phyloP scores from a whole-genome alignment of 805 yeast species.

The Yarrowia sp. region DNA sequence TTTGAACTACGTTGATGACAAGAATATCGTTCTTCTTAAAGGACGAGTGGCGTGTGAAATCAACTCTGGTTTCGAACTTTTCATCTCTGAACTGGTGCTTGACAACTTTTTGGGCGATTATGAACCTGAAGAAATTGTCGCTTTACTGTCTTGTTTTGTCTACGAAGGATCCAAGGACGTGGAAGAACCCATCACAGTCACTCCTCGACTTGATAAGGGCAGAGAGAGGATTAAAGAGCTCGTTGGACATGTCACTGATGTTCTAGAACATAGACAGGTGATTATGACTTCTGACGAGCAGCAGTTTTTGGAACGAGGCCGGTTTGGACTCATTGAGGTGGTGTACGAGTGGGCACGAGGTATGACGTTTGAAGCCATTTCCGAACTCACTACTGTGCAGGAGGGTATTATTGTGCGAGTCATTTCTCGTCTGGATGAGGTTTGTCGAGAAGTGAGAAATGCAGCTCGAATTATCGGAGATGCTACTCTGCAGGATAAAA shows the following conservation, averaged over 20 bases:
- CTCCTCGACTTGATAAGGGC: slow-evolving; percentile 73
- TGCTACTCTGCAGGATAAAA: slow-evolving; percentile 80
- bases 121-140: slow-evolving; percentile 96
- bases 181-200: slow-evolving; percentile 62
- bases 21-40: slow-evolving; percentile 71
- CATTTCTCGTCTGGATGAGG: slow-evolving; percentile 88
- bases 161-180: slow-evolving; percentile 79
- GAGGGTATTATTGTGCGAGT: slow-evolving; percentile 98
- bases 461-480: slow-evolving; percentile 96
- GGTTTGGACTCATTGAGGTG: slow-evolving; percentile 89
- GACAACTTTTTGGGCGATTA: slow-evolving; percentile 91
- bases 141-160: slow-evolving; percentile 84
- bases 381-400: slow-evolving; percentile 82
- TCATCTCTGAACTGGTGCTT: slow-evolving; percentile 80
- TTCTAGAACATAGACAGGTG: slow-evolving; percentile 67
- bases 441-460: slow-evolving; percentile 89
- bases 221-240: slow-evolving; percentile 65
- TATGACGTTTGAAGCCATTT: slow-evolving; percentile 83
- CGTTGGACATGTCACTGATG: slow-evolving; percentile 57
- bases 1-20: slow-evolving; percentile 73
- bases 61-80: slow-evolving; percentile 79
- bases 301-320: slow-evolving; percentile 73
- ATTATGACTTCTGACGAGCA: slow-evolving; percentile 79
- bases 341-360: slow-evolving; percentile 99
- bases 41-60: slow-evolving; percentile 91